Evolutionary conservation across 495 filamentous ascomycete genomes (phyloP), one percentile per base, ranked within the genome.

Genomic region (Trichoderma parareesei): DNA sequence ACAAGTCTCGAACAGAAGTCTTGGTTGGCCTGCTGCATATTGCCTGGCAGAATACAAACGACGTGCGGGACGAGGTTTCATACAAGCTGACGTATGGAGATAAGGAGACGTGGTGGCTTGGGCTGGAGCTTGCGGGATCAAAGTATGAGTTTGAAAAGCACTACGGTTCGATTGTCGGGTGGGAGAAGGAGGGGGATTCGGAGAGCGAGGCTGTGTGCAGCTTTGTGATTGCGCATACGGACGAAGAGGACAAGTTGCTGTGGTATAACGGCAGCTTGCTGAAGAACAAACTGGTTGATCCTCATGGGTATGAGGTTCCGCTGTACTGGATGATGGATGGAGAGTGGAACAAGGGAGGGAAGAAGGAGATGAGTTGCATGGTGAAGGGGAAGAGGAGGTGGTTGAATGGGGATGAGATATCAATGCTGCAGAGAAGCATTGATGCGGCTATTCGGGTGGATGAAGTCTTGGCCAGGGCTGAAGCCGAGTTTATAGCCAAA

Each of bases 81-180:
- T 75, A 73, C 40, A 67, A 67, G 62, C 63, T 70, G 57, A 70
- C 67, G 42, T 67, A 73, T 33, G 73, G 73, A 6, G 73, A 74
- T 64, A 73, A 74, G 67, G 73, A 75, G 62, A 72, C 59, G 20
- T 76, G 71, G 68, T 75, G 72, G 71, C 67, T 74, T 48, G 73
- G 73, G 1, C 65, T 74, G 57, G 66, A 72, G 65, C 68, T 76
- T 38, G 63, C 66, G 18, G 73, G 69, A 16, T 67, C 66, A 20
- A 46, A 44, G 18, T 76, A 74, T 62, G 53, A 70, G 6, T 74
- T 75, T 61, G 67, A 70, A 38, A 63, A 55, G 42, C 70, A 71
- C 61, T 72, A 71, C 14, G 73, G 69, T 16, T 69, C 68, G 14
- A 70, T 71, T 16, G 59, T 75, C 20, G 74, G 74, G 0, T 64